Base-by-base conservation (phyloP, 306 rosid species). In the Cucurbita moschata region DNA sequence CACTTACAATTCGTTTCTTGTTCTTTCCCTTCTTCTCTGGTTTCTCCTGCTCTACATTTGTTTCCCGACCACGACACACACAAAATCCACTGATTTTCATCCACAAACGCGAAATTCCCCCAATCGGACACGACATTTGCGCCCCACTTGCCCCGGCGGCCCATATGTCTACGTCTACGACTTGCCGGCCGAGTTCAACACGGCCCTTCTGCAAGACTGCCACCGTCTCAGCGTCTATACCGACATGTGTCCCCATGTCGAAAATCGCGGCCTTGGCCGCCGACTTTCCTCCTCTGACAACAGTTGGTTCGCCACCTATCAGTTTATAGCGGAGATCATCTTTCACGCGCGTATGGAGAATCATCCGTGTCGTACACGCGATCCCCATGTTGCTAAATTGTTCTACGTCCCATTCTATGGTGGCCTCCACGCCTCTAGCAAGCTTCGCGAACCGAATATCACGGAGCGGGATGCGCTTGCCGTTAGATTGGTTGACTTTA, bases 401-500 rank as follows among this genome's bases (percentile, higher is more conserved):
- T 92, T 90, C 88, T 90, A 88, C 83, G 73, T 90, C 0, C 96
- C 98, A 0, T 92, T 90, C 86, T 92, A 92, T 79, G 96, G 85
- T 12, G 98, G 98, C 15, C 96, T 90, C 54, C 69, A 92, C 75
- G 87, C 83, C 1, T 90, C 98, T 5, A 83, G 93, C 85, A 77
- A 73, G 63, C 87, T 87, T 82, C 88, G 89, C 58, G 81, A 90
- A 16, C 6, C 82, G 10, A 86, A 92, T 72, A 75, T 66, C 42
- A 77, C 86, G 0, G 70, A 76, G 0, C 88, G 98, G 7, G 96
- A 92, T 37, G 73, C 82, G 1, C 74, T 92, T 7, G 84, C 87
- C 57, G 81, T 86, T 6, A 81, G 79, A 39, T 49, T 92, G 0
- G 51, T 81, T 4, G 73, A 85, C 42, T 79, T 75, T 3, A 0